phyloP scores from a whole-genome alignment of 148 eudicot species.

The Euryodendron excelsum region DNA sequence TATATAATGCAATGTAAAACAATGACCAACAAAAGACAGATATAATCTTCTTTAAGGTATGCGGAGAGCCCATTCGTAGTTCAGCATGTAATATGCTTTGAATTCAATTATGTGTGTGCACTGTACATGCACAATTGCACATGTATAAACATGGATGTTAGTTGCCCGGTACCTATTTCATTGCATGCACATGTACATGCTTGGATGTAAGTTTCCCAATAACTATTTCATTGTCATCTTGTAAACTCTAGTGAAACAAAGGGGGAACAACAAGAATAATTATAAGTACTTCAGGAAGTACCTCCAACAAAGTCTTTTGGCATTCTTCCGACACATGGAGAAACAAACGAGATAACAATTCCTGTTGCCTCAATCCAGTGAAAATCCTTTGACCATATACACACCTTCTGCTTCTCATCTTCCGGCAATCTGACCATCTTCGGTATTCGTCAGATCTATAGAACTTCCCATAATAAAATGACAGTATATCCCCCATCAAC shows the following conservation, averaged over 20 bases:
- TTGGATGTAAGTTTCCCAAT: background rate
- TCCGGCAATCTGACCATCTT: conserved; percentile 72
- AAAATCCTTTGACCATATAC: conserved; percentile 63
- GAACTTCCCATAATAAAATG: conserved; percentile 64
- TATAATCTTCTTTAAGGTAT: background rate
- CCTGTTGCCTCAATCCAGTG: conserved; percentile 71
- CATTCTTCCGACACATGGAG: conserved; percentile 58
- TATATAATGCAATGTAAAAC: background rate
- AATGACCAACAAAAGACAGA: background rate
- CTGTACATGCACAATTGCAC: too few relatives aligned
- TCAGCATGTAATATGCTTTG: background rate
- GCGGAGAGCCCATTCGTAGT: background rate
- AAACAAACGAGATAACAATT: conserved; percentile 57
- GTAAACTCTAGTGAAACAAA: background rate
- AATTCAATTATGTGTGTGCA: background rate
- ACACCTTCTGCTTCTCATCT: conserved; percentile 58
- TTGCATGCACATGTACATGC: background rate
- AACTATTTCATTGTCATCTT: background rate
- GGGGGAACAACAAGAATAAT: background rate
- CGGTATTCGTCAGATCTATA: conserved; percentile 42
- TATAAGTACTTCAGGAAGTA: conserved; percentile 29
- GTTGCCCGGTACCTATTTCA: too few relatives aligned
- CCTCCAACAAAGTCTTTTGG: conserved; percentile 57
- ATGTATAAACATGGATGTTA: too few relatives aligned
- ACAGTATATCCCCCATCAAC: conserved; percentile 45